These are phyloP conservation scores for Myriosclerotinia scirpicola DNA, from an alignment of 2,329 filamentous ascomycete genomes.

Conservation along the genomic window DNA sequence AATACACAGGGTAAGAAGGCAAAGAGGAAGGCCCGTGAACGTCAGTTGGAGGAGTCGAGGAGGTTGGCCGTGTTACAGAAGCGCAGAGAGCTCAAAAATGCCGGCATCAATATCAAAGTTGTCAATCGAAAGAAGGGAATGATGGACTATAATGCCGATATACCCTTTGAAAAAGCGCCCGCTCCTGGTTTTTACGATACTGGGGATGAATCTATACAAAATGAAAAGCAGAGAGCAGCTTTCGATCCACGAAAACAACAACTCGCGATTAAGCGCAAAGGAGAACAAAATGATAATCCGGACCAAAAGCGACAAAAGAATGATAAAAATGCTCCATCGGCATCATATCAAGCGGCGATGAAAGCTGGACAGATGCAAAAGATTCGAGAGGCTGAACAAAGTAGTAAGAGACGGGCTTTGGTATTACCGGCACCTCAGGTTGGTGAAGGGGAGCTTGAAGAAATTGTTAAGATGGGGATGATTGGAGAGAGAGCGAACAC, in stretches of 20 bases:
- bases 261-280: slow-evolving; percentile 88
- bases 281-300: slow-evolving; percentile 79
- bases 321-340: slow-evolving; percentile 77
- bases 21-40: slow-evolving; percentile 92
- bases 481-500: slow-evolving; percentile 81
- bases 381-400: slow-evolving; percentile 93
- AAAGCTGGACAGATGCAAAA: slow-evolving; percentile 94
- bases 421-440: slow-evolving; percentile 87
- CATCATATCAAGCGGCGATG: slow-evolving; percentile 80
- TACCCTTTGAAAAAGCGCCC: slow-evolving; percentile 93
- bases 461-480: slow-evolving; percentile 99
- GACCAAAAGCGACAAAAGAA: slow-evolving; percentile 83
- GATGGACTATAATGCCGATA: slow-evolving; percentile 99
- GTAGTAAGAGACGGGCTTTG: slow-evolving; percentile 85
- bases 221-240: slow-evolving; percentile 78
- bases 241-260: slow-evolving; percentile 95
- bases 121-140: slow-evolving; percentile 87
- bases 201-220: slow-evolving; percentile 72
- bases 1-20: slow-evolving; percentile 99
- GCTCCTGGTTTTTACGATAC: slow-evolving; percentile 93
- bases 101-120: slow-evolving; percentile 97
- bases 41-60: slow-evolving; percentile 92
- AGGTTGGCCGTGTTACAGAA: slow-evolving; percentile 90
- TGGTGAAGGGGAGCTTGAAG: slow-evolving; percentile 87
- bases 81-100: slow-evolving; percentile 91